phyloP scores from a whole-genome alignment of 805 yeast genomes.

The Candida andamanensis region DNA sequence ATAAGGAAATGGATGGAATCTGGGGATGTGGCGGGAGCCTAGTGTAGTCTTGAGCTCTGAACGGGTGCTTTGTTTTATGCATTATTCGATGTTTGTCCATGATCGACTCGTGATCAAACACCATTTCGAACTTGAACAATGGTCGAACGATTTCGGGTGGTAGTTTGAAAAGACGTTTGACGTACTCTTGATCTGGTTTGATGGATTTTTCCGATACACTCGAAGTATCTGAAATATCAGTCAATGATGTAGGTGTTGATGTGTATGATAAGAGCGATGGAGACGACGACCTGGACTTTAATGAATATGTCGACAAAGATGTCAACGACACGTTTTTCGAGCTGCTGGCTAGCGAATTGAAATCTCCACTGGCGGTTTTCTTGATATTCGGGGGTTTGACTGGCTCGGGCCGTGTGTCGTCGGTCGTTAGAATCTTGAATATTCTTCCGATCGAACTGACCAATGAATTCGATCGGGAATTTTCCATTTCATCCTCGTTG shows the following conservation, averaged over 20 bases:
- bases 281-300: constrained; percentile 29
- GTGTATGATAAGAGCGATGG: constrained; percentile 35
- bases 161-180: constrained; percentile 27
- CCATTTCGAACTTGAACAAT: constrained; percentile 42
- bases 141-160: constrained; percentile 46
- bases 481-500: constrained; percentile 6
- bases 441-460: constrained; percentile 31
- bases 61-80: constrained; percentile 10
- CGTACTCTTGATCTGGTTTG: neutral
- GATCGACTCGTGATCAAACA: constrained; percentile 37
- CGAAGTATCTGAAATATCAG: constrained; percentile 29
- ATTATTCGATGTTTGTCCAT: constrained; percentile 26
- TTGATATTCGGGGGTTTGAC: neutral
- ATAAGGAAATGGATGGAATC: constrained; percentile 28
- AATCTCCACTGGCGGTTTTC: neutral
- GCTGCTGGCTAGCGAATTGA: constrained; percentile 7
- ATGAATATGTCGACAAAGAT: constrained; percentile 29
- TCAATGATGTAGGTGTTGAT: constrained; percentile 32
- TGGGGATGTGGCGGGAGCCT: constrained; percentile 18
- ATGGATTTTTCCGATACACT: too few species aligned
- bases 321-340: constrained; percentile 32
- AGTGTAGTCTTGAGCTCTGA: constrained; percentile 5
- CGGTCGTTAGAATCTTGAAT: constrained; percentile 32
- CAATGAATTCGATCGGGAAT: constrained; percentile 17
- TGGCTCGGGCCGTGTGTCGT: constrained; percentile 13